Conservation (phyloP, 1,139 yeast species). For the Kurtzmaniella quercitrusa region DNA sequence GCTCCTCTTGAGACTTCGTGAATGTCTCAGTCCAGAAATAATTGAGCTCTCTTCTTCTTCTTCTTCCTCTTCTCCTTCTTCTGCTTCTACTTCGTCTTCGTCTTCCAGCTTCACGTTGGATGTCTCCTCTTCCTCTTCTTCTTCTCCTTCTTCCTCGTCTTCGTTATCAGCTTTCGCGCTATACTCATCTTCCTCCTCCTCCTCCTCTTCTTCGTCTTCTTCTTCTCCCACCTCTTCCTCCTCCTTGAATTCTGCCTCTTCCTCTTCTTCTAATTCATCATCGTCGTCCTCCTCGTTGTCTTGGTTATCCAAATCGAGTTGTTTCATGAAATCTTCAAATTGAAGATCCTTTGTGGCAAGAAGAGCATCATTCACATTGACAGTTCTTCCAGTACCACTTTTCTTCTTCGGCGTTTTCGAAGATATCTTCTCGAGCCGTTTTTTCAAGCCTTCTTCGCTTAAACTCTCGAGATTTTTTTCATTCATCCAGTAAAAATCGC, state of each 20-base stretch:
- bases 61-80: constrained; percentile 7
- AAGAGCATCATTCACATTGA: constrained; percentile 37
- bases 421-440: constrained; percentile 29
- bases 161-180: constrained; percentile 9
- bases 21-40: constrained; percentile 4
- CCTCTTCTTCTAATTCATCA: constrained; percentile 27
- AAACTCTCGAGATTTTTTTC: constrained; percentile 35
- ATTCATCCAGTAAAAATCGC: constrained; percentile 45
- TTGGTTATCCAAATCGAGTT: constrained; percentile 20
- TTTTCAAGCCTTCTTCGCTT: constrained; percentile 24
- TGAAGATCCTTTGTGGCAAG: constrained; percentile 34
- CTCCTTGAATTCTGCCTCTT: constrained; percentile 22
- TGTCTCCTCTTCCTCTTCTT: constrained; percentile 7
- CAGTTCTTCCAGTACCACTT: constrained; percentile 23
- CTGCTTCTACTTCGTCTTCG: constrained; percentile 9
- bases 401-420: constrained; percentile 15
- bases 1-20: constrained; percentile 8
- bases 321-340: constrained; percentile 37
- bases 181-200: constrained; percentile 13
- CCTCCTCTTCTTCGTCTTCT: constrained; percentile 15
- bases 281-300: constrained; percentile 24
- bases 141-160: constrained; percentile 9
- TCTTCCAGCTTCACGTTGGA: constrained; percentile 12
- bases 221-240: constrained; percentile 14
- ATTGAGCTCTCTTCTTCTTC: constrained; percentile 13